Percentiles rank a stretch among this genome's conserved stretches.
These are phyloP conservation scores for Multifurca ochricompacta DNA, from an alignment of 768 basidiomycete species.

Conservation along the genomic window DNA sequence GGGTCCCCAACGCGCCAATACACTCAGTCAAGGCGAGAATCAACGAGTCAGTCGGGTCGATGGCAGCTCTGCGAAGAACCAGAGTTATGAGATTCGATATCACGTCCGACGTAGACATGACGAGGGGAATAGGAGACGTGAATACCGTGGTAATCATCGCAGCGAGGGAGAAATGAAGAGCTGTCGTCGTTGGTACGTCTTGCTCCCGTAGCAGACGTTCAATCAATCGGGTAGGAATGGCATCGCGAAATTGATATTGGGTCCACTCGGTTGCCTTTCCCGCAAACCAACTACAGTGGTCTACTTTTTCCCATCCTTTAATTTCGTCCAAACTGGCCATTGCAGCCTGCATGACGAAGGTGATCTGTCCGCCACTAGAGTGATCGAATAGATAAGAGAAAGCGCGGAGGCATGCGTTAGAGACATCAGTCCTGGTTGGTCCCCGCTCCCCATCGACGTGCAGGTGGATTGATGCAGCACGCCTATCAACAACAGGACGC, in stretches of 20 bases:
- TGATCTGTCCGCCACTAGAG: constrained; percentile 69
- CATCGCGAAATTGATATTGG: constrained; percentile 89
- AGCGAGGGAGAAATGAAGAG: constrained; percentile 53
- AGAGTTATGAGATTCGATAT: constrained; percentile 70
- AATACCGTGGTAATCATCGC: constrained; percentile 81
- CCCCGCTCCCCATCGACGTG: constrained; percentile 87
- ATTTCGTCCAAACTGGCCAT: constrained; percentile 59
- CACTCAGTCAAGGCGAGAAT: constrained; percentile 64
- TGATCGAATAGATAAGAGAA: constrained; percentile 66
- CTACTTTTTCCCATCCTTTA: constrained; percentile 55
- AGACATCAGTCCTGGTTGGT: constrained; percentile 65
- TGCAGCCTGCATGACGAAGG: constrained; percentile 60
- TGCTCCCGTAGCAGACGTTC: constrained; percentile 64
- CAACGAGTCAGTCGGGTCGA: constrained; percentile 55
- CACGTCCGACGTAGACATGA: constrained; percentile 89
- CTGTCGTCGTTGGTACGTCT: constrained; percentile 39
- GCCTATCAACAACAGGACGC: constrained; percentile 67
- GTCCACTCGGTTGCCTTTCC: constrained; percentile 77
- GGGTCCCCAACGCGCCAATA: constrained; percentile 77
- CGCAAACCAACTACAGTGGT: constrained; percentile 79
- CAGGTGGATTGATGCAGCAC: constrained; percentile 82
- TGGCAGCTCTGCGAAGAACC: constrained; percentile 59
- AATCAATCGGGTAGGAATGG: constrained; percentile 76
- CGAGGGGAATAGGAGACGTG: constrained; percentile 70
- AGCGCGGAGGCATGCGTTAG: constrained; percentile 63